phyloP scores from a whole-genome alignment of 306 rosid genomes.

The Acacia confusa region DNA sequence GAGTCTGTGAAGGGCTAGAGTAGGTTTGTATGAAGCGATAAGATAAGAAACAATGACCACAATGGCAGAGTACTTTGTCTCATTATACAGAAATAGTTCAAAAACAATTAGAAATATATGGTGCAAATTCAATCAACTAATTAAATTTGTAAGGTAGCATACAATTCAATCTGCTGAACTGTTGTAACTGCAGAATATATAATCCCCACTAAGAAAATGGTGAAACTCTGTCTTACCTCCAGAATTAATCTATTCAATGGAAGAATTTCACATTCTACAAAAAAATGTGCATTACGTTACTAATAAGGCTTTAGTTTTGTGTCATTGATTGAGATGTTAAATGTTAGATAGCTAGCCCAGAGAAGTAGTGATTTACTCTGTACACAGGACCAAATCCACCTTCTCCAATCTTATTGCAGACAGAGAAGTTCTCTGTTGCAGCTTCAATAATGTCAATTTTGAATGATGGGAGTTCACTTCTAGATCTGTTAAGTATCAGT shows the following conservation, averaged over 20 bases:
- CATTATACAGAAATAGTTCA: not conserved
- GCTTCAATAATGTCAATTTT: slow-evolving; percentile 45
- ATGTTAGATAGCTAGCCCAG: not conserved
- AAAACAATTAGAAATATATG: not conserved
- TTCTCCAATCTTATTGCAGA: slow-evolving; percentile 50
- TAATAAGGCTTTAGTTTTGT: not conserved
- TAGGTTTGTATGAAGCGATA: not conserved
- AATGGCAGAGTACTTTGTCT: not conserved
- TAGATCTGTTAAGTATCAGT: slow-evolving; percentile 22
- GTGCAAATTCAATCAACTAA: not conserved
- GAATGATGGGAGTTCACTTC: slow-evolving; percentile 38
- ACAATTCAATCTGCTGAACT: too few relatives aligned
- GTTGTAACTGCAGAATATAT: too few relatives aligned
- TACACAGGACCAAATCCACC: slow-evolving; percentile 59
- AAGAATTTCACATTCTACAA: not conserved
- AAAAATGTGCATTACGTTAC: not conserved
- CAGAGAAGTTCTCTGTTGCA: slow-evolving; percentile 44
- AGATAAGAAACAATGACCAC: not conserved
- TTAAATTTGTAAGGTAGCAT: not conserved
- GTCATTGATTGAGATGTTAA: not conserved
- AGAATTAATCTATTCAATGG: not conserved
- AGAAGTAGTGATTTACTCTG: slow-evolving; percentile 38
- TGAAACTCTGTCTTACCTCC: not conserved
- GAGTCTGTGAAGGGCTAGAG: not conserved
- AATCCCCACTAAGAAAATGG: not conserved